Evolutionary conservation across 768 basidiomycete genomes (phyloP).

Genomic region (Tylopilus felleus): DNA sequence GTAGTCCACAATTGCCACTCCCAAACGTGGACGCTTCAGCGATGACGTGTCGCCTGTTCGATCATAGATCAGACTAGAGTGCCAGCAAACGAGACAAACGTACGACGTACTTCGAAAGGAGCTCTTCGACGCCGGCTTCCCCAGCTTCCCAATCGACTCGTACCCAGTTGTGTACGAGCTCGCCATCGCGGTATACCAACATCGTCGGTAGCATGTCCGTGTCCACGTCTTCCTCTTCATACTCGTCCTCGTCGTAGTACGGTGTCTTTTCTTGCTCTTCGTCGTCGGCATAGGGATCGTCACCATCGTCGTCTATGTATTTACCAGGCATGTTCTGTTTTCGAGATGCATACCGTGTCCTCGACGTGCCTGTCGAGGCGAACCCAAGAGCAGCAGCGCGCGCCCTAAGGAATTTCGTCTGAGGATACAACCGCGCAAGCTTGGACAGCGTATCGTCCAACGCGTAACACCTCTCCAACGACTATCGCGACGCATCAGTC

Average conservation of each 20-base stretch:
- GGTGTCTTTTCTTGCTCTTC: slow-evolving; percentile 27
- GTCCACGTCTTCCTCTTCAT: slow-evolving; percentile 64
- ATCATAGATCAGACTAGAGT: neutral
- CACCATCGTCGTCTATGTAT: slow-evolving; percentile 31
- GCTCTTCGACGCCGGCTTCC: slow-evolving; percentile 60
- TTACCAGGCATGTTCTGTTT: slow-evolving; percentile 23
- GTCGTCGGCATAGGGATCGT: slow-evolving; percentile 44
- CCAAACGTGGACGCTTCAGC: slow-evolving; percentile 14
- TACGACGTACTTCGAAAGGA: slow-evolving; percentile 52
- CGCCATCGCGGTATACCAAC: slow-evolving; percentile 73
- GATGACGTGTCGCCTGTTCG: slow-evolving; percentile 28
- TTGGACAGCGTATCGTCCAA: slow-evolving; percentile 66
- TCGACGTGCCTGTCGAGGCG: slow-evolving; percentile 39
- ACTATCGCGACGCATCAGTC: slow-evolving; percentile 38
- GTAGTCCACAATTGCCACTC: slow-evolving; percentile 45
- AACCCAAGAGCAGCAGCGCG: slow-evolving; percentile 77
- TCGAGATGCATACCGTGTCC: slow-evolving; percentile 7
- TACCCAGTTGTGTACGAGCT: slow-evolving; percentile 87
- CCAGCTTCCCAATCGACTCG: slow-evolving; percentile 86
- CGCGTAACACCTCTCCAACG: slow-evolving; percentile 67
- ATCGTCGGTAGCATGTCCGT: slow-evolving; percentile 78
- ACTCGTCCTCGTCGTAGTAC: slow-evolving; percentile 40
- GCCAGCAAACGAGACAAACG: neutral
- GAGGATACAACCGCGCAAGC: slow-evolving; percentile 65
- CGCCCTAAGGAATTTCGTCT: slow-evolving; percentile 79